Percentiles rank a stretch among this genome's conserved stretches.
phyloP scores from a whole-genome alignment of 1,284 basidiomycete genomes.

The Moesziomyces sp. region DNA sequence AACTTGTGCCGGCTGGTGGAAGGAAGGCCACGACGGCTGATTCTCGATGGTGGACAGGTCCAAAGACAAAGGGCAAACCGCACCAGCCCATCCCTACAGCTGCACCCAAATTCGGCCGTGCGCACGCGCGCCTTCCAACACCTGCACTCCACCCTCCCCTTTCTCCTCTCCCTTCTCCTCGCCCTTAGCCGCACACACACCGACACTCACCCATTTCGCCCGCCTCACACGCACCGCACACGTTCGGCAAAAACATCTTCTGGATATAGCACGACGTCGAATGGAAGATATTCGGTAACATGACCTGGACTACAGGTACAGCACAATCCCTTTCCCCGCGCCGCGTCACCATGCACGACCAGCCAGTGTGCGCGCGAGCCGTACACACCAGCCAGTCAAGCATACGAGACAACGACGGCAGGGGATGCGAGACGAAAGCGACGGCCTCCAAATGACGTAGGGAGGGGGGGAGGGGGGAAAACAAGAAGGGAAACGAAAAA shows the following conservation, averaged over 20 bases:
- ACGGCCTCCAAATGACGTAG: constrained; percentile 44
- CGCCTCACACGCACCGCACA: no score
- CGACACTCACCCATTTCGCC: no score
- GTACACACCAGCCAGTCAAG: constrained; percentile 20
- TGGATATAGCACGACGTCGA: constrained; percentile 54
- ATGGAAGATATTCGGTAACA: constrained; percentile 36
- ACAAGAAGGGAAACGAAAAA: constrained; percentile 19
- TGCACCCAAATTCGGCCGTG: no score
- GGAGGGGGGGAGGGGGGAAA: constrained; percentile 24
- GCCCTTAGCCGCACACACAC: no score
- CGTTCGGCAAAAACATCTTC: constrained; percentile 27
- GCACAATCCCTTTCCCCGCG: constrained; percentile 36
- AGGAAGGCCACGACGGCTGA: no score
- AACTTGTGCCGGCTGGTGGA: no score
- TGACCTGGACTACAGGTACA: constrained; percentile 38
- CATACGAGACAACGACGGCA: constrained; percentile 8
- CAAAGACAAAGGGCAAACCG: no score
- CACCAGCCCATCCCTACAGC: no score
- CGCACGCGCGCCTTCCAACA: no score
- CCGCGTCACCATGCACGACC: constrained; percentile 16
- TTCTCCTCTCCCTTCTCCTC: no score
- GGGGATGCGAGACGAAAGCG: constrained; percentile 40
- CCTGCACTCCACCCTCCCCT: no score
- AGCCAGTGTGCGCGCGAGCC: constrained; percentile 13
- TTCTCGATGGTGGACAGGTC: no score